Conservation (phyloP, 352 stramenopile species). For the Poterioochromonas sp. region DNA sequence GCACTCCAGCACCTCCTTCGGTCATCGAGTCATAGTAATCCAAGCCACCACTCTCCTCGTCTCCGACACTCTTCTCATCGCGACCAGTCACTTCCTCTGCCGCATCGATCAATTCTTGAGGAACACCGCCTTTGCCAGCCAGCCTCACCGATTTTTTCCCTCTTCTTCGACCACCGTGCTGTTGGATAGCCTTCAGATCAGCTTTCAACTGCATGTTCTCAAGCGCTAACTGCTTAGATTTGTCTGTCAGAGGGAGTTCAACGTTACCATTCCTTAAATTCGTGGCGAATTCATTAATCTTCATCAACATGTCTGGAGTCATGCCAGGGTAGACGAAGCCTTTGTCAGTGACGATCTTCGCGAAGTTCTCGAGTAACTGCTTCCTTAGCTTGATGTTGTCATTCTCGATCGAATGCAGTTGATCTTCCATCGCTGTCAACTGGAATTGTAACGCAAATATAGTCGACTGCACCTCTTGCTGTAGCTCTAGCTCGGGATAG, state of each 20-base stretch:
- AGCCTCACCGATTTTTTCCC: too few species aligned
- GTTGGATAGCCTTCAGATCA: neutral
- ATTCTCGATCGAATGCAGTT: slow-evolving; percentile 50
- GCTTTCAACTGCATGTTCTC: slow-evolving; percentile 42
- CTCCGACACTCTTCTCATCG: neutral
- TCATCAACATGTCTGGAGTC: slow-evolving; percentile 44
- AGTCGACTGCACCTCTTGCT: slow-evolving; percentile 43
- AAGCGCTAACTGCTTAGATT: slow-evolving; percentile 20
- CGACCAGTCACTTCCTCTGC: too few species aligned
- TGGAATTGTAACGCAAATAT: slow-evolving; percentile 39
- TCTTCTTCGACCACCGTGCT: neutral
- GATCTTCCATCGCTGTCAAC: slow-evolving; percentile 48
- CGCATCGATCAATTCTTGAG: too few species aligned
- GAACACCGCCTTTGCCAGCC: too few species aligned
- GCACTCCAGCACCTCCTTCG: neutral
- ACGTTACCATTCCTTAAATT: slow-evolving; percentile 49
- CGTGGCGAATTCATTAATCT: slow-evolving; percentile 55
- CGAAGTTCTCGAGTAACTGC: slow-evolving; percentile 47
- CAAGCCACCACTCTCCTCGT: neutral
- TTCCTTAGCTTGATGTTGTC: slow-evolving; percentile 48
- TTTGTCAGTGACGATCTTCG: slow-evolving; percentile 50
- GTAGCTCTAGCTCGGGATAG: slow-evolving; percentile 50
- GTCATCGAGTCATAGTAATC: neutral
- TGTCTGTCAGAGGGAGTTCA: slow-evolving; percentile 53
- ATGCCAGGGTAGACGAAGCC: slow-evolving; percentile 52